Evolutionary conservation across 805 yeast species (phyloP).

Genomic region (Saccharomycopsis selenospora): DNA sequence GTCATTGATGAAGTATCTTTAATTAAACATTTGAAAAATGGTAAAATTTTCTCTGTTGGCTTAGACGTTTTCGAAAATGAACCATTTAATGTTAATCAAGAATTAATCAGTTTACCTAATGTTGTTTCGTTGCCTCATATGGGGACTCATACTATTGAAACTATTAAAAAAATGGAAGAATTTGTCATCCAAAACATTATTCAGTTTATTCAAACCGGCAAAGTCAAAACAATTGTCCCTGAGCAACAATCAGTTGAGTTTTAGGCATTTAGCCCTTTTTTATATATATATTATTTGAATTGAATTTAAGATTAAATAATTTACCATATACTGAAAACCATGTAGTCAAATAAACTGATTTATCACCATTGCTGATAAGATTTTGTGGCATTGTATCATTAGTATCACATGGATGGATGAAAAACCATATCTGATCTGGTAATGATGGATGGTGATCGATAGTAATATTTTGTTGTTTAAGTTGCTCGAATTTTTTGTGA

Average conservation of each 20-base stretch:
- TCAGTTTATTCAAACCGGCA: constrained; percentile 53
- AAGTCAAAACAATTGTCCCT: constrained; percentile 71
- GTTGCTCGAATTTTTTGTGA: neutral
- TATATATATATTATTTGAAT: no score
- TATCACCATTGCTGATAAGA: neutral
- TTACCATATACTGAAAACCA: neutral
- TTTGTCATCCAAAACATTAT: constrained; percentile 64
- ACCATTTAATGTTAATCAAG: constrained; percentile 56
- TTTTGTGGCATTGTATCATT: neutral
- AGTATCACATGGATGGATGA: constrained; percentile 4
- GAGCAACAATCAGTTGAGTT: constrained; percentile 43
- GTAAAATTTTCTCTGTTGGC: constrained; percentile 63
- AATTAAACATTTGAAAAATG: constrained; percentile 47
- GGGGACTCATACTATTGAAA: constrained; percentile 77
- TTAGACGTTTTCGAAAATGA: constrained; percentile 72
- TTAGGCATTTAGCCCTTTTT: no score
- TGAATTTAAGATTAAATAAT: no score
- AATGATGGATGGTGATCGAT: neutral
- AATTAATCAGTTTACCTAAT: constrained; percentile 53
- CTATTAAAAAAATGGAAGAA: constrained; percentile 74
- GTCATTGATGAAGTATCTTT: constrained; percentile 62
- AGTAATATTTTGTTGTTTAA: neutral
- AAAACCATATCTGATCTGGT: constrained; percentile 1
- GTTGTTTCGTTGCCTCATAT: constrained; percentile 80
- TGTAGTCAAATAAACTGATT: neutral